These are phyloP conservation scores for Rhodotorula paludigena DNA, from an alignment of 768 basidiomycete genomes.

Conservation along the genomic window DNA sequence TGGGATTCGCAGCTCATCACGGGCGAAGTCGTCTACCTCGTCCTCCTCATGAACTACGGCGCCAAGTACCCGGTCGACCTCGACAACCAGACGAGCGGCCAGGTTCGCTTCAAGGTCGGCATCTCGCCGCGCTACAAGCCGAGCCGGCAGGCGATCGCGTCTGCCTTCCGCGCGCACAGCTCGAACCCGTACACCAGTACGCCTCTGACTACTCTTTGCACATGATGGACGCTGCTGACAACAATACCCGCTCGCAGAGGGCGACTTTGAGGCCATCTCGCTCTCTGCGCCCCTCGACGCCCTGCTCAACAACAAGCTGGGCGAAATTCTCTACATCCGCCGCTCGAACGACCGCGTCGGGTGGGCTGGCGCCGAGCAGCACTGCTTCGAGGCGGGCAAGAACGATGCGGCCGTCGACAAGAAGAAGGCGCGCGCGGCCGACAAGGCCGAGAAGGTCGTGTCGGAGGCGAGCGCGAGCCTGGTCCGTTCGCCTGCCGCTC, in stretches of 20 bases:
- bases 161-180: slow-evolving; percentile 54
- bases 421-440: slow-evolving; percentile 50
- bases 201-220: slow-evolving; percentile 31
- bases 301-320: slow-evolving; percentile 57
- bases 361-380: slow-evolving; percentile 65
- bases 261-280: slow-evolving; percentile 59
- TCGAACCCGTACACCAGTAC: slow-evolving; percentile 53
- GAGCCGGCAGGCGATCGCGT: slow-evolving; percentile 48
- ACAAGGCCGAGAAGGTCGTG: slow-evolving; percentile 50
- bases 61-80: slow-evolving; percentile 57
- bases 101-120: slow-evolving; percentile 59
- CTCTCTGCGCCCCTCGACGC: slow-evolving; percentile 62
- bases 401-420: slow-evolving; percentile 29
- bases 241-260: neutral
- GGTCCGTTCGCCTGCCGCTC: slow-evolving; percentile 5
- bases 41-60: slow-evolving; percentile 60
- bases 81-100: slow-evolving; percentile 51
- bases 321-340: slow-evolving; percentile 56
- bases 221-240: slow-evolving; percentile 46
- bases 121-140: slow-evolving; percentile 62
- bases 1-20: slow-evolving; percentile 66
- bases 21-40: slow-evolving; percentile 56
- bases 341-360: slow-evolving; percentile 54
- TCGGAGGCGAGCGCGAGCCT: slow-evolving; percentile 20
- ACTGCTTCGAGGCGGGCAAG: slow-evolving; percentile 54